Percentiles rank a stretch among this genome's conserved stretches.
Evolutionary conservation across 140 eudicot species (phyloP).

Genomic region (Stevia rebaudiana): DNA sequence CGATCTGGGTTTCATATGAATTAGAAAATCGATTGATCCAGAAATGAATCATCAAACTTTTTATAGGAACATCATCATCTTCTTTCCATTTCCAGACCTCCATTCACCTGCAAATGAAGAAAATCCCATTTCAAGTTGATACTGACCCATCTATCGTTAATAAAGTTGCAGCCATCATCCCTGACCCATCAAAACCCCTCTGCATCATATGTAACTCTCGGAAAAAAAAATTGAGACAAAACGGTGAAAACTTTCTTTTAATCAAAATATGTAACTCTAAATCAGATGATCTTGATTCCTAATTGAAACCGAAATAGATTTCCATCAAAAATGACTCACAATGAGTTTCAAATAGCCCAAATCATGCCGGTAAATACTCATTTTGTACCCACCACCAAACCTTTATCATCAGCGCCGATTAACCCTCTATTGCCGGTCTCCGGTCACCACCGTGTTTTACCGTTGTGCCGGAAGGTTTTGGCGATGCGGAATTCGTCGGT

Average conservation of each 20-base stretch:
- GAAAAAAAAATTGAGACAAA: background rate
- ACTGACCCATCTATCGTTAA: no score
- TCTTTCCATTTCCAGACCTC: no score
- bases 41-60: no score
- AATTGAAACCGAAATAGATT: slow-evolving; percentile 7
- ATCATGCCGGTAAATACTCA: slow-evolving; percentile 53
- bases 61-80: no score
- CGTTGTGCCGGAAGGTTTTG: slow-evolving; percentile 25
- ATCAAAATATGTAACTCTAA: background rate
- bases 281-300: slow-evolving; percentile 12
- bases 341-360: slow-evolving; percentile 55
- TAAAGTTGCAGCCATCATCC: slow-evolving; percentile 25
- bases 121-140: no score
- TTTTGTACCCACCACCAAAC: slow-evolving; percentile 39
- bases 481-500: slow-evolving; percentile 46
- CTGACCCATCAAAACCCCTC: slow-evolving; percentile 28
- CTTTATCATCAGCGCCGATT: slow-evolving; percentile 38
- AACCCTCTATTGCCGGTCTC: slow-evolving; percentile 27
- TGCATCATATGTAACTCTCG: background rate
- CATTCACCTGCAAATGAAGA: no score
- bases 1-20: no score
- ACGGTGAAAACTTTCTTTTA: background rate
- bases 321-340: slow-evolving; percentile 47
- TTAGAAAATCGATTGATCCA: no score
- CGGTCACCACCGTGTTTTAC: slow-evolving; percentile 25